These are phyloP conservation scores for Gastrolobium bilobum DNA, from an alignment of 306 rosid species.

Conservation along the genomic window DNA sequence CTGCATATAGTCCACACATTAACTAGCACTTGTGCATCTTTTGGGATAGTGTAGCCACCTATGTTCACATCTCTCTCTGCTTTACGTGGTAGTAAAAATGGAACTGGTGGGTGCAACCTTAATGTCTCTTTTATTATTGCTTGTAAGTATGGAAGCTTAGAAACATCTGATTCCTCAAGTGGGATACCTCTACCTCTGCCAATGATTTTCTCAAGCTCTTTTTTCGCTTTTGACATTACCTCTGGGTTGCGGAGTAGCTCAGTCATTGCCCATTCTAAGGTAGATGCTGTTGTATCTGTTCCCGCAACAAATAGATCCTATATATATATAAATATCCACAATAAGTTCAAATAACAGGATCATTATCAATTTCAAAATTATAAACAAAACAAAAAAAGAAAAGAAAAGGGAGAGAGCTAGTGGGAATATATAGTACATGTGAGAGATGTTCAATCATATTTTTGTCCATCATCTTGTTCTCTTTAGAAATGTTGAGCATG, in stretches of 20 bases:
- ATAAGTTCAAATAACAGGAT: no score
- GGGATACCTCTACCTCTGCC: not conserved
- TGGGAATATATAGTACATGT: no score
- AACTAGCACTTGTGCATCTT: slow-evolving; percentile 40
- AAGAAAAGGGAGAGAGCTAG: not conserved
- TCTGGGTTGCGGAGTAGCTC: slow-evolving; percentile 36
- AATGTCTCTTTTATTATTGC: slow-evolving; percentile 42
- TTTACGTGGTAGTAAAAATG: slow-evolving; percentile 46
- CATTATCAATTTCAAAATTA: no score
- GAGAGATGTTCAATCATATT: slow-evolving; percentile 42
- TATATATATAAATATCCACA: no score
- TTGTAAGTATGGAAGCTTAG: slow-evolving; percentile 31
- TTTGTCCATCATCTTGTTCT: slow-evolving; percentile 44
- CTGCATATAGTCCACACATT: slow-evolving; percentile 46
- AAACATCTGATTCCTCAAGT: slow-evolving; percentile 32
- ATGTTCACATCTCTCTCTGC: slow-evolving; percentile 39
- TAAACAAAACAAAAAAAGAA: not conserved
- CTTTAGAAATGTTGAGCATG: slow-evolving; percentile 43
- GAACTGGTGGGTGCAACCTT: slow-evolving; percentile 42
- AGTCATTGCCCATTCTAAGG: slow-evolving; percentile 47
- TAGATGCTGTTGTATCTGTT: slow-evolving; percentile 44
- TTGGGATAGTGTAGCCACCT: slow-evolving; percentile 37
- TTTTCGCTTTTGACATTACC: slow-evolving; percentile 17
- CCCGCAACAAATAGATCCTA: slow-evolving; percentile 44
- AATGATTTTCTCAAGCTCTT: slow-evolving; percentile 24